These are phyloP conservation scores for Pseudonectria foliicola DNA, from an alignment of 2,329 filamentous ascomycete species.

Conservation along the genomic window DNA sequence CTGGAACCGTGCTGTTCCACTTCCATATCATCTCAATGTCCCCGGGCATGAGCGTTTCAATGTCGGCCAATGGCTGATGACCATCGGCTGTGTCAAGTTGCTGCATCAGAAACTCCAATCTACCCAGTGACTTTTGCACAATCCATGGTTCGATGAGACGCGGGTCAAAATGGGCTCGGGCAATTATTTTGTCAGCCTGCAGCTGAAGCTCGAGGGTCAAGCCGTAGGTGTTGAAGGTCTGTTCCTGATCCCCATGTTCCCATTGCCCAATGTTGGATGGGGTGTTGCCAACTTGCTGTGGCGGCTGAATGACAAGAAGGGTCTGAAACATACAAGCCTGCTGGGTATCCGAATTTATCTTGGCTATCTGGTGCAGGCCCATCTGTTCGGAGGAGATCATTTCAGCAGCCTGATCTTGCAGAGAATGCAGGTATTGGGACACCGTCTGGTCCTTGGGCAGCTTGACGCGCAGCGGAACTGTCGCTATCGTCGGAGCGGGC, in stretches of 20 bases:
- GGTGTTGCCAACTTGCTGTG: not conserved
- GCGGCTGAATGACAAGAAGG: constrained; percentile 5
- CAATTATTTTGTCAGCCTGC: not conserved
- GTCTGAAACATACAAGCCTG: constrained; percentile 7
- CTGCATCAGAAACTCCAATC: not conserved
- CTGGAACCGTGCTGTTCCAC: constrained; percentile 12
- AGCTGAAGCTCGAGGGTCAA: constrained; percentile 3
- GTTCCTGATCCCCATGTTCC: constrained; percentile 1
- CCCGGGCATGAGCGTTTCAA: not conserved
- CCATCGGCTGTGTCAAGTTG: not conserved
- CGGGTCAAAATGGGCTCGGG: constrained; percentile 3
- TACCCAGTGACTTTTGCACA: not conserved
- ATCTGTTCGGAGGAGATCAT: constrained; percentile 14
- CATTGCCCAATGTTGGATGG: constrained; percentile 1
- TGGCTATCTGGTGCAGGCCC: constrained; percentile 9
- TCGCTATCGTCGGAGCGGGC: constrained; percentile 27
- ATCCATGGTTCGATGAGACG: not conserved
- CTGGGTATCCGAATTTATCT: constrained; percentile 1
- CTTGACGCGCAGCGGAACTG: constrained; percentile 16
- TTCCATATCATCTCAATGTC: constrained; percentile 5
- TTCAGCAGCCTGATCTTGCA: constrained; percentile 9
- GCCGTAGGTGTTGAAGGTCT: constrained; percentile 3
- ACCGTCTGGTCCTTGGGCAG: constrained; percentile 24
- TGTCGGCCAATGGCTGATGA: too few relatives aligned
- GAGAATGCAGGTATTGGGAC: constrained; percentile 32